Evolutionary conservation across 257 asterid species (phyloP).

Genomic region (Cordia subcordata): DNA sequence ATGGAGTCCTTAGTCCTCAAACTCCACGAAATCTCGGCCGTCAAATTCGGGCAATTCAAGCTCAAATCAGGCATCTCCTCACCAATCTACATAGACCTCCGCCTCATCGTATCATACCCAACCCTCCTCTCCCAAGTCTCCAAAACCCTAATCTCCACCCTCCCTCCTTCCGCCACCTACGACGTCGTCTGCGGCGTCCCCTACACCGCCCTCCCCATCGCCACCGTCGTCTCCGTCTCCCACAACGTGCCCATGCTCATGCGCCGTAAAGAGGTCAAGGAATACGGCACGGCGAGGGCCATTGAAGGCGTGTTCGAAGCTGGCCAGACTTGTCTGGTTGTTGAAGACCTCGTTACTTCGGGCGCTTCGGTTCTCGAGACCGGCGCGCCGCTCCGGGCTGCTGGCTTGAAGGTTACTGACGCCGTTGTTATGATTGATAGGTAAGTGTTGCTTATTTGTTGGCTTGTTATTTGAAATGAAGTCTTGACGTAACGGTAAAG

Average conservation of each 20-base stretch:
- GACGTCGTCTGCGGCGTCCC: conserved; percentile 94
- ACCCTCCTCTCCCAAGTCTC: conserved; percentile 71
- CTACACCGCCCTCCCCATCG: conserved; percentile 96
- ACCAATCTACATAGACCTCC: conserved; percentile 96
- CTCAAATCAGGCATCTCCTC: conserved; percentile 93
- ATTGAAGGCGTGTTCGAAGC: conserved; percentile 71
- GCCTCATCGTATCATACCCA: conserved; percentile 88
- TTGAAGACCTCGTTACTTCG: conserved; percentile 96
- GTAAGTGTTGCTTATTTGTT: conserved; percentile 31
- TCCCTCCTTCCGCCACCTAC: conserved; percentile 56
- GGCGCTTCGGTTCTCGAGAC: conserved; percentile 93
- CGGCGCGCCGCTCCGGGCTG: conserved; percentile 76
- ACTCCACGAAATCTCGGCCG: conserved; percentile 93
- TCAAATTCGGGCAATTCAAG: conserved; percentile 90
- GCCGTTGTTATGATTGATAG: conserved; percentile 96
- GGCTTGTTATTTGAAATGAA: too few relatives aligned
- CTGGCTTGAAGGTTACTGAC: conserved; percentile 76
- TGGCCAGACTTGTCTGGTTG: conserved; percentile 58
- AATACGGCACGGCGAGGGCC: conserved; percentile 83
- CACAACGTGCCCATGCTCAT: conserved; percentile 76
- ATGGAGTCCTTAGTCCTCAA: conserved; percentile 76
- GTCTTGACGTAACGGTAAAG: too few relatives aligned
- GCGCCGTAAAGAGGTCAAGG: conserved; percentile 96
- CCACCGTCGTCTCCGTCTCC: conserved; percentile 68
- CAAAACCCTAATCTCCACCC: conserved; percentile 44